Conservation (phyloP, 179 eudicot genomes). For the Patellifolia procumbens region DNA sequence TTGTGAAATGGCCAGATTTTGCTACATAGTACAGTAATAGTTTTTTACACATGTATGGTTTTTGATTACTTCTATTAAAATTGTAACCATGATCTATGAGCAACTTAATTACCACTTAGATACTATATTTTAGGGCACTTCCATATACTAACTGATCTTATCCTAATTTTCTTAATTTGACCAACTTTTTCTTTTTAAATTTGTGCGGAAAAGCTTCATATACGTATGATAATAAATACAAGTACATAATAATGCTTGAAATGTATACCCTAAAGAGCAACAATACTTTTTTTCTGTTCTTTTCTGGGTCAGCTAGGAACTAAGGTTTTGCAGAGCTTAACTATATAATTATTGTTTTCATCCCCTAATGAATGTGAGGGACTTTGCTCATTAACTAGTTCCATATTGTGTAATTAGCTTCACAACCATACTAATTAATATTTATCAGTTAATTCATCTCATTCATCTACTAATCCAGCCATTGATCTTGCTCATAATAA, state of each 20-base stretch:
- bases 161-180: neutral
- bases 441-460: neutral
- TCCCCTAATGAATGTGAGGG: neutral
- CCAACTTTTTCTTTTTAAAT: neutral
- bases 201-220: neutral
- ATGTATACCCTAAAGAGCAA: neutral
- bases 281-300: too few relatives aligned
- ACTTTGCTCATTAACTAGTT: neutral
- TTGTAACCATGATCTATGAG: neutral
- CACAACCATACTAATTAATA: neutral
- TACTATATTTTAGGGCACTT: conserved; percentile 14
- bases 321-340: neutral
- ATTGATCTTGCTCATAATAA: neutral
- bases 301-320: neutral
- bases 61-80: too few relatives aligned
- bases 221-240: neutral
- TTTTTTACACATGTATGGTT: too few relatives aligned
- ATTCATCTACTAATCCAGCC: neutral
- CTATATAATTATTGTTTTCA: neutral
- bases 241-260: neutral
- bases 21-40: too few relatives aligned
- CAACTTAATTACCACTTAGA: neutral
- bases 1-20: neutral
- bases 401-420: neutral
- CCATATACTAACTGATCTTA: neutral